Base-by-base conservation (phyloP, 805 yeast genomes). In the Starmerella davenportii region DNA sequence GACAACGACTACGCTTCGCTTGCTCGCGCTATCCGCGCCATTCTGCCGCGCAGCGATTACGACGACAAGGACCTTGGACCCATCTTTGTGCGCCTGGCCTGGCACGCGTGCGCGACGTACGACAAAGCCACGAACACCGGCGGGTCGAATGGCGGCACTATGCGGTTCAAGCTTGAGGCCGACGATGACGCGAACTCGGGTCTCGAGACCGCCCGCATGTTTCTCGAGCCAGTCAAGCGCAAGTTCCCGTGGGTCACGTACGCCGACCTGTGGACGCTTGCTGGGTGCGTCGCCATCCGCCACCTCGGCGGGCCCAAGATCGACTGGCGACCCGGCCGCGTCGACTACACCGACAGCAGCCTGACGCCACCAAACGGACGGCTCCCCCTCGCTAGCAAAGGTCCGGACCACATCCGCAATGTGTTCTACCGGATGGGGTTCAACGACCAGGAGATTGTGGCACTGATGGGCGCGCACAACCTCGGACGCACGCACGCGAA, bases 21-120 rank as follows among this genome's bases (percentile, higher is more conserved):
- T 13, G 59, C 58, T 19, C 55, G 57, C 36, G 59, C 60, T 7
- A 57, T 62, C 30, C 38, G 46, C 17, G 45, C 51, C 29, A 51
- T 62, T 21, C 48, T 61, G 34, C 62, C 63, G 34, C 58, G 61
- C 27, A 69, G 64, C 43, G 74, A 62, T 38, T 69, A 64, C 52
- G 79, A 74, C 49, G 77, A 73, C 52, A 79, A 79, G 4, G 69
- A 76, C 3, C 72, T 75, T 20, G 76, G 85, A 1, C 94, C 93
- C 8, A 72, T 76, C 14, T 61, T 81, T 30, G 72, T 81, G 19
- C 71, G 93, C 50, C 65, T 79, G 39, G 78, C 93, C 21, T 81
- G 93, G 93, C 93, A 81, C 55, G 70, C 76, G 27, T 69, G 80
- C 41, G 93, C 92, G 27, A 79, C 90, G 16, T 82, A 65, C 57